phyloP scores from a whole-genome alignment of 305 asterid species.

The Fraxinus sp. region DNA sequence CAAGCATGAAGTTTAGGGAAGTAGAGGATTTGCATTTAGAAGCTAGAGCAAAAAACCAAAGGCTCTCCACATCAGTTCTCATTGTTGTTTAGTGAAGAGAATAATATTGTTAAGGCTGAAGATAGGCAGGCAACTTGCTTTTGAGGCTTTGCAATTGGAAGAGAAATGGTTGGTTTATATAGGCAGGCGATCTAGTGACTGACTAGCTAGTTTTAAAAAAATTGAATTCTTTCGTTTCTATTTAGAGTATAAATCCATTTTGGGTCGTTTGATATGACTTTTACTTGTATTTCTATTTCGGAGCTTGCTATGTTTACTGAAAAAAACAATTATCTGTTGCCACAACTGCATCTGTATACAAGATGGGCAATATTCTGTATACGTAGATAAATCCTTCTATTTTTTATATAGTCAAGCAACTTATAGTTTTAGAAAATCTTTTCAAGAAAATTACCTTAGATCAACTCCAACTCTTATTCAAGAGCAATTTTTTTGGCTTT shows the following conservation, averaged over 20 bases:
- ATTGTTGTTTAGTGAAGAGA: slow-evolving; percentile 16
- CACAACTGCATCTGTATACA: too few relatives aligned
- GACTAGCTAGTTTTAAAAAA: background rate
- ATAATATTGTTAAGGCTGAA: background rate
- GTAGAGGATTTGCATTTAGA: slow-evolving; percentile 52
- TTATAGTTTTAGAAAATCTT: too few relatives aligned
- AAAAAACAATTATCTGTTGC: too few relatives aligned
- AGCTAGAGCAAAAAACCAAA: slow-evolving; percentile 54
- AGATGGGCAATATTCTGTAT: too few relatives aligned
- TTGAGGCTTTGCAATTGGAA: slow-evolving; percentile 24
- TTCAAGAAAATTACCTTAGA: too few relatives aligned
- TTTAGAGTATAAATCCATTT: background rate
- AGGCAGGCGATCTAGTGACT: slow-evolving; percentile 15
- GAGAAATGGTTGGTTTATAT: slow-evolving; percentile 33
- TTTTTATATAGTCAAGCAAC: background rate
- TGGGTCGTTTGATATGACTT: background rate
- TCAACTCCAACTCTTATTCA: background rate
- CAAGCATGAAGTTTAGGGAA: slow-evolving; percentile 26
- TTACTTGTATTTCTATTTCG: too few relatives aligned
- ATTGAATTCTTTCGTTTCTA: background rate
- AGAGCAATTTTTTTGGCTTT: background rate
- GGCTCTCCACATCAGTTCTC: slow-evolving; percentile 48
- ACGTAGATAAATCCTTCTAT: too few relatives aligned
- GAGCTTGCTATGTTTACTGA: too few relatives aligned
- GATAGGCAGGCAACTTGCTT: slow-evolving; percentile 25